Base-by-base conservation (phyloP, 192 early-diverging fungal genomes). In the Backusella mclennaniae region DNA sequence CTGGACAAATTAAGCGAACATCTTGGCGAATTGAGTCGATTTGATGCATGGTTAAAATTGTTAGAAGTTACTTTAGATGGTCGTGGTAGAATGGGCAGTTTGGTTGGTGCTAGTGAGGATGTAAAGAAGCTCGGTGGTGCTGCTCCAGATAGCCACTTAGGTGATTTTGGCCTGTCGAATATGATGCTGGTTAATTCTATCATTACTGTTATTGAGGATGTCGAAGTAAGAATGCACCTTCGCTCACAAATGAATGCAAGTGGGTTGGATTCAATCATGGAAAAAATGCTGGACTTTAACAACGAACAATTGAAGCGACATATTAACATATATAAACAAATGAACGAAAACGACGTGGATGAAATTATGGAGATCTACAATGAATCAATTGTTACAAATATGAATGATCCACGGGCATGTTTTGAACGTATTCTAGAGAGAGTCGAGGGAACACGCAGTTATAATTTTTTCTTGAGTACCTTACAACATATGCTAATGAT, bases 31-130 rank as follows among this genome's bases (percentile, higher is more conserved):
- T 84, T 89, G 83, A 83, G 87, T 15, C 79, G 89, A 26, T 95
- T 94, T 78, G 92, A 93, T 82, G 91, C 91, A 23, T 95, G 94
- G 94, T 84, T 95, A 79, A 87, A 87, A 41, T 84, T 93, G n/a
- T 69, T 93, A 35, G 93, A 93, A 69, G 83, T 87, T 11, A 92
- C 92, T n/a, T 89, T 95, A 59, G 92, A 94, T 70, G 93, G 94
- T 3, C 88, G 94, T 19, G 94, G 94, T 26, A 87, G 90, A 19
- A 92, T 93, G 84, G 94, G 94, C 14, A 92, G 90, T 78, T 87
- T 91, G 46, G 92, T 95, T 0, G 91, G 92, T 15, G 93, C 89
- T 31, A 91, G 90, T 63, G 90, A 92, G 14, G 93, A 95, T 74
- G 77, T 92, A 68, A 89, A 88, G 35, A 88, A 90, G 76, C 66